phyloP scores from a whole-genome alignment of 345 rosid species.

The Populus davidiana region DNA sequence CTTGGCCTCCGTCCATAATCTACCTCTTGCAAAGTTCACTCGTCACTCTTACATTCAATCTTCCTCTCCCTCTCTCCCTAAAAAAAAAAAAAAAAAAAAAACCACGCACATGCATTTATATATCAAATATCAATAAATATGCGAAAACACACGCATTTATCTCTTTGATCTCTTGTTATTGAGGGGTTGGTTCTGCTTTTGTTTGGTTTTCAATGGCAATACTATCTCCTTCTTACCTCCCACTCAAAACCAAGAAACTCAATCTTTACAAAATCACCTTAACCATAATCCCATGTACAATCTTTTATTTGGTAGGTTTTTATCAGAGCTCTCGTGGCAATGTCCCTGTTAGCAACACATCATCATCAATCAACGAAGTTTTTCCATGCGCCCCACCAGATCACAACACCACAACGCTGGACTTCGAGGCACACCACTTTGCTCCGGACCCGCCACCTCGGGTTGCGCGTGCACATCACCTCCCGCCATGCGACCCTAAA shows the following conservation, averaged over 20 bases:
- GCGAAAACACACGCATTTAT: background rate
- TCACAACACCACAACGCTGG: slow-evolving; percentile 28
- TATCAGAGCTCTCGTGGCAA: slow-evolving; percentile 42
- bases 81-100: too few relatives aligned
- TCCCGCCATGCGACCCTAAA: slow-evolving; percentile 55
- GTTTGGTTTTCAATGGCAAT: slow-evolving; percentile 12
- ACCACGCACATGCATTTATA: background rate
- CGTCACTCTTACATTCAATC: background rate
- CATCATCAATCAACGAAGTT: background rate
- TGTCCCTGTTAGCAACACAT: background rate
- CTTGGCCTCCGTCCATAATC: background rate
- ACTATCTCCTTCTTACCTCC: background rate
- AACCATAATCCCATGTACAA: slow-evolving; percentile 41
- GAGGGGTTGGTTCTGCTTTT: background rate
- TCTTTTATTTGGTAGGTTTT: slow-evolving; percentile 51
- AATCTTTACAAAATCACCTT: slow-evolving; percentile 45
- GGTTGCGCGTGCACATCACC: slow-evolving; percentile 36
- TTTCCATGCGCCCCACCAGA: background rate
- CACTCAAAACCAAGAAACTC: slow-evolving; percentile 38
- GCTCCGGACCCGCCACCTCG: slow-evolving; percentile 38
- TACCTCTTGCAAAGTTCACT: background rate
- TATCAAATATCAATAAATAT: too few relatives aligned
- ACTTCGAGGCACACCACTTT: slow-evolving; percentile 57
- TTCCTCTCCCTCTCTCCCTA: background rate
- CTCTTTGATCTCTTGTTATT: background rate